Evolutionary conservation across 2,329 filamentous ascomycete species (phyloP), one percentile per base, ranked within the genome.

Genomic region (Ophiosphaerella herpotricha): DNA sequence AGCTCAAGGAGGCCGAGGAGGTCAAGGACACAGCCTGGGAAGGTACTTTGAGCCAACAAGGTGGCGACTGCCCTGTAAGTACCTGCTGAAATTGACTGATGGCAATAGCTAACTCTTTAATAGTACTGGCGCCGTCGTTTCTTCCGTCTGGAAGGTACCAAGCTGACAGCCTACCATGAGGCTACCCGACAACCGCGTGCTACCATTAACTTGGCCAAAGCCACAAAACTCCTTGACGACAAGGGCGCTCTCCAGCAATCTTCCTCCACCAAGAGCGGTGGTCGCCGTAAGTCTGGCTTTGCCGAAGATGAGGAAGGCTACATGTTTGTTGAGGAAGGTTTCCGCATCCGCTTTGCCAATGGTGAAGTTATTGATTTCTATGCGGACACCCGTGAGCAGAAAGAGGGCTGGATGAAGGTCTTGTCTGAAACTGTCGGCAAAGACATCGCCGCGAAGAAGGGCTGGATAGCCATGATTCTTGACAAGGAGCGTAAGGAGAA

Each of bases 341-440:
- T 99, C 87, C 90, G 94, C 35, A 96, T 99, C 71, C 91, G 93
- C 50, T 99, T 99, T 76, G 95, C 90, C 71, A 99, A 99, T 67
- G 94, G 94, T 54, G 94, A 99, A 76, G 86, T 96, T 57, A 99
- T 99, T 70, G 93, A 97, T 78, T 97, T 97, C 73, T 97, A 99
- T 70, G 94, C 93, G 67, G 93, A 97, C 74, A 92, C 85, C 29
- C 84, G 87, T 1, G 84, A 84, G 34, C 88, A 94, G 68, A 99
- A 97, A 77, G 90, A 96, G 39, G 88, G 86, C 46, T 99, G 94
- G 94, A 94, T 99, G 89, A 86, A 86, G 71, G 88, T 91, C 12
- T 84, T 99, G 18, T 82, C 82, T 3, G 91, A 97, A 48, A 79
- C 80, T 11, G 80, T 87, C 2, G 84, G 84, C 55, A 85, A 84